These are phyloP conservation scores for Vigna nakashimae DNA, from an alignment of 306 rosid genomes.

Conservation along the genomic window DNA sequence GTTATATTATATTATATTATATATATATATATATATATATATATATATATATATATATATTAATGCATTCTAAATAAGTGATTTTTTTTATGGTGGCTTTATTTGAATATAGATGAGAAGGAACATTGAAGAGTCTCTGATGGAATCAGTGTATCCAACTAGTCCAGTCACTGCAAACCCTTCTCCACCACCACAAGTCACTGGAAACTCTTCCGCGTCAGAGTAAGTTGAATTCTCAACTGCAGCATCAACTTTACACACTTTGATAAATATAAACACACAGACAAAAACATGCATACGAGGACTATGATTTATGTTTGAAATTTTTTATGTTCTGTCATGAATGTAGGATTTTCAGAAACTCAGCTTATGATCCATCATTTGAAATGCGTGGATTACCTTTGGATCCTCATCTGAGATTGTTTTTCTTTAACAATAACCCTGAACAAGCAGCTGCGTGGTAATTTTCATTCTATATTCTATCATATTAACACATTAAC, in stretches of 20 bases:
- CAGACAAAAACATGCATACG: not conserved
- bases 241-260: not conserved
- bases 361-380: constrained; percentile 48
- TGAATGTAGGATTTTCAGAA: constrained; percentile 1
- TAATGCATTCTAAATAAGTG: no score
- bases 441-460: constrained; percentile 35
- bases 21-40: no score
- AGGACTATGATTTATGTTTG: not conserved
- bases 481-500: not conserved
- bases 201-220: not conserved
- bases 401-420: constrained; percentile 62
- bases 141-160: not conserved
- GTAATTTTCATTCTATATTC: not conserved
- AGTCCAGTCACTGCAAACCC: not conserved
- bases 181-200: not conserved
- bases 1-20: not conserved
- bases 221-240: not conserved
- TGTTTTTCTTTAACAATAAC: constrained; percentile 14
- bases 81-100: not conserved
- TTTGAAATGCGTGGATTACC: constrained; percentile 54
- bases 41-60: no score
- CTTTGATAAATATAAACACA: not conserved
- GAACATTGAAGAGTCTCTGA: constrained; percentile 31
- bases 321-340: not conserved
- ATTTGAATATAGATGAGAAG: constrained; percentile 33